Base-by-base conservation (phyloP, 2,329 filamentous ascomycete species). In the Venturia carpophila region DNA sequence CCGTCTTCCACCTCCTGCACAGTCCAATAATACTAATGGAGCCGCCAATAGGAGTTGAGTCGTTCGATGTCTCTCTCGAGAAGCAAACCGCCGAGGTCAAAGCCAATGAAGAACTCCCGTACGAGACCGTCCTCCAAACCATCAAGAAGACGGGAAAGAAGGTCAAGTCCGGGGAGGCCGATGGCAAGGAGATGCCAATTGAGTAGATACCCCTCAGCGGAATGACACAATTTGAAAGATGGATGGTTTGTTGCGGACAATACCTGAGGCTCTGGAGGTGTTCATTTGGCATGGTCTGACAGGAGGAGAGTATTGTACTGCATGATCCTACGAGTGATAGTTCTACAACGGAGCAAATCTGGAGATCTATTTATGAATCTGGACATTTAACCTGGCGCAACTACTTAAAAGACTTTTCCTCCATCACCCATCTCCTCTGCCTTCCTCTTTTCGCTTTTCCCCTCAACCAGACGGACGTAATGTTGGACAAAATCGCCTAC, bases 111-210 rank as follows among this genome's bases (percentile, higher is more conserved):
- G 80, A 78, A 65, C 82, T 95, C 68, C 81, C 84, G 66, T 96
- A 93, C 80, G 86, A 91, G 69, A 90, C 86, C 61, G 90, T 96
- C 66, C 85, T 96, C 67, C 83, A 84, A 74, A 95, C 90, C 76
- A 96, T 97, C 77, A 87, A 89, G 83, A 96, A 96, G 86, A 96
- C 92, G 15, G 92, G 92, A 73, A 97, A 97, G 85, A 89, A 88
- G 73, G 87, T 97, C 75, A 95, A 89, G 78, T 86, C 83, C 37
- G 89, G 83, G 70, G 84, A 86, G 80, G 87, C 83, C 30, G 88
- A 92, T 73, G 89, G 89, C 64, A 81, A 83, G 67, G 55, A 70
- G 39, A 64, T 60, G 68, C 37, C 63, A 21, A 58, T 69, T 11
- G 42, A 61, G 21, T 61, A 45, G n/a, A 58, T 21, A n/a, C 5